These are phyloP conservation scores for Umbelopsis sp. DNA, from an alignment of 192 early-diverging fungal genomes.

Conservation along the genomic window DNA sequence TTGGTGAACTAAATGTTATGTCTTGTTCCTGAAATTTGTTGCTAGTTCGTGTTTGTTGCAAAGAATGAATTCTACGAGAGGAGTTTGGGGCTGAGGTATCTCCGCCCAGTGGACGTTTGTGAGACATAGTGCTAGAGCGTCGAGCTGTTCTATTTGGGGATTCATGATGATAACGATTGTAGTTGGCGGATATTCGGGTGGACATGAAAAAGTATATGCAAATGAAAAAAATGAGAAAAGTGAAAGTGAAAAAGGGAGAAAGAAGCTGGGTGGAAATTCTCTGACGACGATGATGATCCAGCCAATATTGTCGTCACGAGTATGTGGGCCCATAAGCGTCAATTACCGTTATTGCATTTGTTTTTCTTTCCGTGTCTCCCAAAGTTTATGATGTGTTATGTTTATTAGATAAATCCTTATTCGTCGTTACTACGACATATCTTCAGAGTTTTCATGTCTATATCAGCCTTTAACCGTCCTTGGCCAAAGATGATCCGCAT, in stretches of 20 bases:
- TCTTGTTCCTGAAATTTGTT: conserved; percentile 2
- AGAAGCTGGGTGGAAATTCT: background rate
- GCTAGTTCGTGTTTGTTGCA: background rate
- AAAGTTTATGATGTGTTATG: background rate
- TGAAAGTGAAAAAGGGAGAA: background rate
- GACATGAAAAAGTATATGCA: background rate
- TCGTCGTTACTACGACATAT: too few species aligned
- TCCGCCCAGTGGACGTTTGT: background rate
- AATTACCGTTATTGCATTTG: background rate
- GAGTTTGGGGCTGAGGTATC: background rate
- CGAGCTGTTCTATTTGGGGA: background rate
- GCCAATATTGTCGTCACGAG: background rate
- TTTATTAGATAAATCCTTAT: too few species aligned
- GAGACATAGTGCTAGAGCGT: conserved; percentile 17
- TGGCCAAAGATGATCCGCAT: background rate
- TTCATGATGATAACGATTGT: conserved; percentile 1
- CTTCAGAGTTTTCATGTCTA: too few species aligned
- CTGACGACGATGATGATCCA: too few species aligned
- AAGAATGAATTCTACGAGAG: background rate
- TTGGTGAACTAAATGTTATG: background rate
- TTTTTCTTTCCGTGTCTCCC: background rate
- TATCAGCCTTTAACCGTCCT: background rate
- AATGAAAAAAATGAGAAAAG: background rate
- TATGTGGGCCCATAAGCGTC: background rate
- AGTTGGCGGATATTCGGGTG: background rate